Percentiles rank a stretch among this genome's conserved stretches.
Evolutionary conservation across 208 protist species (phyloP).

Genomic region (Leishmania arabica): DNA sequence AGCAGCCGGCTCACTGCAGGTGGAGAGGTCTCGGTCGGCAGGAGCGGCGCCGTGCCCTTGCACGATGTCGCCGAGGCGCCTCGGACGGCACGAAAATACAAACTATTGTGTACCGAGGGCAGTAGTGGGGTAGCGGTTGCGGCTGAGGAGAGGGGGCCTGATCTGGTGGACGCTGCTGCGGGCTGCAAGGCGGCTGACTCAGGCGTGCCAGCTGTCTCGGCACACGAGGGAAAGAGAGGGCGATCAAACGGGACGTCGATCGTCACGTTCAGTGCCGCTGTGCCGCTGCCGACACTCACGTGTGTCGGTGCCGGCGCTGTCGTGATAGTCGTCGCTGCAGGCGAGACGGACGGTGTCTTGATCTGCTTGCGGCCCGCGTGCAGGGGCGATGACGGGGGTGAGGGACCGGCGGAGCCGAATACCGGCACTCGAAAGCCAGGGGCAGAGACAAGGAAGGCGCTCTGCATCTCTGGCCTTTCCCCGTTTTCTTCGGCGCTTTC

Average conservation of each 20-base stretch:
- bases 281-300: neutral
- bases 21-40: neutral
- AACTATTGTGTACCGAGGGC: constrained; percentile 13
- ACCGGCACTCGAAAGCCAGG: neutral
- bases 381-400: constrained; percentile 1
- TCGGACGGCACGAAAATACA: constrained; percentile 20
- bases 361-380: neutral
- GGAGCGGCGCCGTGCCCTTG: neutral
- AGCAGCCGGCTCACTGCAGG: constrained; percentile 6
- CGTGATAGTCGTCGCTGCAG: neutral
- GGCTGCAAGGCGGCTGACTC: neutral
- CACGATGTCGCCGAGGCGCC: neutral
- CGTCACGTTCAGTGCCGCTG: neutral
- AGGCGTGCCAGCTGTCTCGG: no score
- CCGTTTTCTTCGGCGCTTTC: neutral
- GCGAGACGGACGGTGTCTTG: neutral
- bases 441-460: neutral
- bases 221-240: constrained; percentile 7
- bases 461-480: neutral
- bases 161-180: neutral
- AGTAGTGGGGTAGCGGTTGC: neutral
- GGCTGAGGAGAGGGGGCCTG: neutral
- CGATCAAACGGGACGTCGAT: constrained; percentile 27
- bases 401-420: neutral
- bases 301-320: neutral